Evolutionary conservation across 2,329 filamentous ascomycete species (phyloP).

Genomic region (Gnomoniopsis smithogilvyi): DNA sequence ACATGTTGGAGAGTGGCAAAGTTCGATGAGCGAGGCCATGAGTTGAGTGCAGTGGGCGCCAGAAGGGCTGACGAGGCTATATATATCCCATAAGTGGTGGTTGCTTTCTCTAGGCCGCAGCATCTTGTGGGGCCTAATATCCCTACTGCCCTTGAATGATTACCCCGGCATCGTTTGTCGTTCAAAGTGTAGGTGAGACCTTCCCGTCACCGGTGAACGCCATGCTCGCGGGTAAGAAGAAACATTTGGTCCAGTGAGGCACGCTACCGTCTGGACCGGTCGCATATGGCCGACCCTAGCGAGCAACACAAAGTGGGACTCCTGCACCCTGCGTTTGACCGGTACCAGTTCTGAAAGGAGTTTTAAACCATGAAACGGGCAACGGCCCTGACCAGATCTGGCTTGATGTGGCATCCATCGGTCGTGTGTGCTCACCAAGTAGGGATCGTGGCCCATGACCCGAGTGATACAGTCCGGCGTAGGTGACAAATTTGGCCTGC

Average conservation of each 20-base stretch:
- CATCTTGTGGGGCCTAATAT: background rate
- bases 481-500: background rate
- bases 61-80: background rate
- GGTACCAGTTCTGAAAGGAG: background rate
- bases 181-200: slow-evolving; percentile 1
- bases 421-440: background rate
- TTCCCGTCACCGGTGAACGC: slow-evolving; percentile 5
- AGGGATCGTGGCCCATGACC: background rate
- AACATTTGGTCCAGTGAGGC: background rate
- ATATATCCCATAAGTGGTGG: too few species aligned
- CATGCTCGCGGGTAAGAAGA: background rate
- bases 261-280: background rate
- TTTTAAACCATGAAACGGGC: background rate
- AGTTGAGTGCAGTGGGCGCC: background rate
- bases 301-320: background rate
- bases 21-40: background rate
- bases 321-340: background rate
- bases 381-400: background rate
- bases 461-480: background rate
- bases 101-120: too few species aligned
- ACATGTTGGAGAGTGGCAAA: background rate
- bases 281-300: background rate
- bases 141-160: background rate
- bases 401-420: background rate
- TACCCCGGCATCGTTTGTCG: background rate